Evolutionary conservation across 129 eudicot genomes (phyloP).

Genomic region (Solidago caesia): DNA sequence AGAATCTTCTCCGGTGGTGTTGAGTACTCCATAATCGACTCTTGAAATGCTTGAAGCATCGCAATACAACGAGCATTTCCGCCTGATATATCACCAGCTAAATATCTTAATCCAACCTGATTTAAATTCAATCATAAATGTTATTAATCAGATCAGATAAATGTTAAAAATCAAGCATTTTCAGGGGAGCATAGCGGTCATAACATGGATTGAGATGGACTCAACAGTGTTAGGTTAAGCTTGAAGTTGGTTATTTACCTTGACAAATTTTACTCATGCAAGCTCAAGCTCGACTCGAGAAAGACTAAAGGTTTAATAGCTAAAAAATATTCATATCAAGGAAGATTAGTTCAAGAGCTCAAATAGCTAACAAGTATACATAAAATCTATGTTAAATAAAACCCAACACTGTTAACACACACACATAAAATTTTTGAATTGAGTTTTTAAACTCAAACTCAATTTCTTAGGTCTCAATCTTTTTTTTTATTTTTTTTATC

Average conservation of each 20-base stretch:
- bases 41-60: slow-evolving; percentile 97
- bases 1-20: slow-evolving; percentile 76
- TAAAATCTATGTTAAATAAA: not conserved
- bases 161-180: not conserved
- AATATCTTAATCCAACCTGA: slow-evolving; percentile 87
- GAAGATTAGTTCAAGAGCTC: not conserved
- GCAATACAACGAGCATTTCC: slow-evolving; percentile 99
- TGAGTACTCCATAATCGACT: slow-evolving; percentile 76
- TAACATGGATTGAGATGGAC: not conserved
- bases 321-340: not conserved
- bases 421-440: not conserved
- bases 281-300: not conserved
- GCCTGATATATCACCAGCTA: slow-evolving; percentile 89
- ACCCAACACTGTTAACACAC: not conserved
- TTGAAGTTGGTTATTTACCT: not conserved
- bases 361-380: not conserved
- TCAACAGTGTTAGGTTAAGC: not conserved
- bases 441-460: not conserved
- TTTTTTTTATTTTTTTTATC: too few relatives aligned
- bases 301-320: not conserved
- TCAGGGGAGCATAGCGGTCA: not conserved
- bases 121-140: not conserved
- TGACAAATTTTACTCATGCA: not conserved
- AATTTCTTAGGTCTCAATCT: not conserved
- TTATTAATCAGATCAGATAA: slow-evolving; percentile 9